These are phyloP conservation scores for Lophium mytilinum DNA, from an alignment of 495 filamentous ascomycete genomes.

Conservation along the genomic window DNA sequence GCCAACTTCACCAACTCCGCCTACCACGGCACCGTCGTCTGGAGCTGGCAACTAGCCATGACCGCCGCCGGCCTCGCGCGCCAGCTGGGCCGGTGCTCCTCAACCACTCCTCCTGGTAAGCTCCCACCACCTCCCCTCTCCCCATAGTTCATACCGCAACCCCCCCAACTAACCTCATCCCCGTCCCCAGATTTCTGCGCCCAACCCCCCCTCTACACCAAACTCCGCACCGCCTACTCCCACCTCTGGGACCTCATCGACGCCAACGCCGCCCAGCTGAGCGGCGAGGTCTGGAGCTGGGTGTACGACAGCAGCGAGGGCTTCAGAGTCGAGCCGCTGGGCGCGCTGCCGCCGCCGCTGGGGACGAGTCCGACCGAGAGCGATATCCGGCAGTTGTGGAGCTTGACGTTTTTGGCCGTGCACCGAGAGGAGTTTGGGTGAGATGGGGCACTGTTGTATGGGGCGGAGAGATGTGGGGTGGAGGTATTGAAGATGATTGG, in stretches of 20 bases:
- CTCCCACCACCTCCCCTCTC: neutral
- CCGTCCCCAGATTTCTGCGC: slow-evolving; percentile 40
- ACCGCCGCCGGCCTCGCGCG: slow-evolving; percentile 48
- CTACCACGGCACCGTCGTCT: slow-evolving; percentile 60
- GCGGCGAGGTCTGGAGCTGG: slow-evolving; percentile 59
- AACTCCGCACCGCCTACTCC: slow-evolving; percentile 50
- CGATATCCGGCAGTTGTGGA: slow-evolving; percentile 50
- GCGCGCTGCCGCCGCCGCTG: slow-evolving; percentile 44
- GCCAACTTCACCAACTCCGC: slow-evolving; percentile 47
- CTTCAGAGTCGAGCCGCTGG: slow-evolving; percentile 46
- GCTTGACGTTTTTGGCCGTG: slow-evolving; percentile 49
- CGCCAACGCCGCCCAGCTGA: slow-evolving; percentile 43
- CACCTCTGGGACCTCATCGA: slow-evolving; percentile 54
- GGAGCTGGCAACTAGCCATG: slow-evolving; percentile 60
- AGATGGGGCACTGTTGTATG: neutral
- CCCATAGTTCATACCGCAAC: neutral
- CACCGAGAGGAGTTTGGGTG: slow-evolving; percentile 28
- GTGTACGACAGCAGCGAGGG: slow-evolving; percentile 36
- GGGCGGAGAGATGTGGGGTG: neutral
- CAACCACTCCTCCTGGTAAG: slow-evolving; percentile 36
- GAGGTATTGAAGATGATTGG: too few relatives aligned
- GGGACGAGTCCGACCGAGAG: slow-evolving; percentile 36
- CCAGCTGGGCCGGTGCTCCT: slow-evolving; percentile 28
- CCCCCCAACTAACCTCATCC: neutral
- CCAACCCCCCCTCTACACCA: slow-evolving; percentile 38